A percentile compares a stretch with the other conserved stretches of the same genome.
phyloP scores from a whole-genome alignment of 257 asterid genomes.

The Prunella vulgaris region DNA sequence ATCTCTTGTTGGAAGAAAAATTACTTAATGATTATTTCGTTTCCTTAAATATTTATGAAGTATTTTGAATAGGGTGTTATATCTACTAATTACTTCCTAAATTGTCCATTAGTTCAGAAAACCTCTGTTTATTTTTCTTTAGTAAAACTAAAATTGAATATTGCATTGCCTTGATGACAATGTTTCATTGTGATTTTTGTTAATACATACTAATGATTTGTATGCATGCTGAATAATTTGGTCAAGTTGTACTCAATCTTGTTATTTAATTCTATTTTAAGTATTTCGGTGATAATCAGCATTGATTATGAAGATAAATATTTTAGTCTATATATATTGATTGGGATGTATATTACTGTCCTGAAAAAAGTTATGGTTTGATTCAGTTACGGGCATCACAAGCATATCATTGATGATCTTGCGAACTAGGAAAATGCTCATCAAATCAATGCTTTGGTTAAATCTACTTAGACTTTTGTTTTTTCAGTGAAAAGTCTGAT shows the following conservation, averaged over 20 bases:
- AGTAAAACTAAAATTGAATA: constrained; percentile 9
- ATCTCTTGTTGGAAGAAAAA: not conserved
- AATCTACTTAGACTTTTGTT: too few species aligned
- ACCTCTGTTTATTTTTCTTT: not conserved
- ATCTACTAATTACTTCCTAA: not conserved
- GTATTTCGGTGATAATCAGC: not conserved
- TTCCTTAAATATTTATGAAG: not conserved
- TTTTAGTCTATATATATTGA: not conserved
- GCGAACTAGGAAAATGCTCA: too few species aligned
- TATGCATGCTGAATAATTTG: not conserved
- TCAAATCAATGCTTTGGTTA: too few species aligned
- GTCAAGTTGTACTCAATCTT: too few species aligned
- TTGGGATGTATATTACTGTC: not conserved
- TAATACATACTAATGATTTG: not conserved
- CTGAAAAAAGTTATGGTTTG: not conserved
- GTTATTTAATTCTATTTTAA: not conserved
- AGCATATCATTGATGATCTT: not conserved
- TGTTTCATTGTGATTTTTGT: not conserved
- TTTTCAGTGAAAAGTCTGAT: too few species aligned
- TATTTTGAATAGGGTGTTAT: not conserved
- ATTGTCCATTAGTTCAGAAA: constrained; percentile 4
- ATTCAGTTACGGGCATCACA: constrained; percentile 5
- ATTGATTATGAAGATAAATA: not conserved
- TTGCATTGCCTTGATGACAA: not conserved
- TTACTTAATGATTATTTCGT: constrained; percentile 13